Percentiles rank a stretch among this genome's conserved stretches.
Evolutionary conservation across 371 early-diverging fungal species (phyloP).

Genomic region (Rhizopus stolonifer): DNA sequence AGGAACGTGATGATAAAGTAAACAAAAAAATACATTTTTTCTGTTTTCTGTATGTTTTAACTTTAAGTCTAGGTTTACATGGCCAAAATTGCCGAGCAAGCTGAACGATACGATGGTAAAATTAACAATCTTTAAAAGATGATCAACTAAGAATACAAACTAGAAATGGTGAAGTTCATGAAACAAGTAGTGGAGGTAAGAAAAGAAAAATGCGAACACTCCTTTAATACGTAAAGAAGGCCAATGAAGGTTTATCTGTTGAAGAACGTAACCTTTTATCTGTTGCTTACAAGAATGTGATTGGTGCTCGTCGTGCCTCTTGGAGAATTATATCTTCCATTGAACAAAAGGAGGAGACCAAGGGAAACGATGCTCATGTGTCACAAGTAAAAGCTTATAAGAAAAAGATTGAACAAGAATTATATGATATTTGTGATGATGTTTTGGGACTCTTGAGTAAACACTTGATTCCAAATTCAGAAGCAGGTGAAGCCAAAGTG

Average conservation of each 20-base stretch:
- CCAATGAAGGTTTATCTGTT: conserved; percentile 79
- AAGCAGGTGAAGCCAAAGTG: conserved; percentile 95
- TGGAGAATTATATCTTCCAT: no score
- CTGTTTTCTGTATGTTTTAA: background rate
- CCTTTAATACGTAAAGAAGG: conserved; percentile 14
- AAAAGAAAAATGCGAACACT: conserved; percentile 4
- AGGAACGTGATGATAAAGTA: conserved; percentile 48
- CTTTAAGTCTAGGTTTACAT: conserved; percentile 62
- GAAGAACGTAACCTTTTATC: conserved; percentile 98
- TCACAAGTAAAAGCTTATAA: conserved; percentile 91
- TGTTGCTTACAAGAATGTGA: conserved; percentile 99
- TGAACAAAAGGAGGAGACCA: conserved; percentile 96
- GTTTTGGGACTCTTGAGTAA: conserved; percentile 89
- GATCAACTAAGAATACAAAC: background rate
- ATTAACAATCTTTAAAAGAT: background rate
- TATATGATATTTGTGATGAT: conserved; percentile 93
- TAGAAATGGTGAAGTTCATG: conserved; percentile 96
- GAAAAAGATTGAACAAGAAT: conserved; percentile 90
- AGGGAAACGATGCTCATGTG: conserved; percentile 84
- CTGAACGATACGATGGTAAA: conserved; percentile 94
- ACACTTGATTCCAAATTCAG: conserved; percentile 84
- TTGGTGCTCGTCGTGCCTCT: no score
- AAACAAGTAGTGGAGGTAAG: conserved; percentile 74
- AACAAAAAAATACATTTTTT: background rate
- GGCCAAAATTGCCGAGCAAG: conserved; percentile 99